These are phyloP conservation scores for Trichophyton mentagrophytes DNA, from an alignment of 2,329 filamentous ascomycete species.

Conservation along the genomic window DNA sequence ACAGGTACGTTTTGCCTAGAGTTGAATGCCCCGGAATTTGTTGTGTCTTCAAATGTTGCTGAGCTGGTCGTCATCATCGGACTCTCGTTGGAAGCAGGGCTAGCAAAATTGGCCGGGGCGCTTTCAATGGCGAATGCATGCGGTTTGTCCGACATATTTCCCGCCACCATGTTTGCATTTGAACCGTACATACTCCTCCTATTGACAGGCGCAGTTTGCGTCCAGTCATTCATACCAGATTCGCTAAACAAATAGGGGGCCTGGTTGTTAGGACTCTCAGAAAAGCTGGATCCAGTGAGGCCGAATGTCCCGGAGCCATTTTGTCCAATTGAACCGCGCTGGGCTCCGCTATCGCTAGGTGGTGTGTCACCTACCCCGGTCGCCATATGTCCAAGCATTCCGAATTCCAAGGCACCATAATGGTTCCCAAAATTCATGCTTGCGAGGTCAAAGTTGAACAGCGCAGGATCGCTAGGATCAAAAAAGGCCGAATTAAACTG, in stretches of 20 bases:
- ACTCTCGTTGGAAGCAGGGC: slow-evolving; percentile 46
- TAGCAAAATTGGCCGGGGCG: slow-evolving; percentile 42
- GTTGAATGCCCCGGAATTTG: slow-evolving; percentile 17
- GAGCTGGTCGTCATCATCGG: slow-evolving; percentile 32
- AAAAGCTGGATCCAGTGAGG: slow-evolving; percentile 29
- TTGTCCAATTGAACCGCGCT: slow-evolving; percentile 34
- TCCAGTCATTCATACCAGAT: slow-evolving; percentile 35
- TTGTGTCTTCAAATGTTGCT: slow-evolving; percentile 27
- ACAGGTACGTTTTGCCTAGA: slow-evolving; percentile 13
- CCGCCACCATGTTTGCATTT: slow-evolving; percentile 24
- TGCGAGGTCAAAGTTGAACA: slow-evolving; percentile 93
- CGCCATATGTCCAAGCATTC: slow-evolving; percentile 92
- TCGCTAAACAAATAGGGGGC: slow-evolving; percentile 36
- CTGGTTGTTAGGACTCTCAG: slow-evolving; percentile 33
- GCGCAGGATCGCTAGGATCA: slow-evolving; percentile 77
- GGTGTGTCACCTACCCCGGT: slow-evolving; percentile 74
- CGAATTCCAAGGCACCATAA: slow-evolving; percentile 89
- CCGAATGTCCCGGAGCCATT: slow-evolving; percentile 31
- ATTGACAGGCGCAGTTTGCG: slow-evolving; percentile 19
- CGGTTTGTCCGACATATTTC: slow-evolving; percentile 35
- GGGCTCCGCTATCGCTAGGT: slow-evolving; percentile 48
- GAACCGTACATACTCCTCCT: slow-evolving; percentile 22
- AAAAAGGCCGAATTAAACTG: slow-evolving; percentile 50
- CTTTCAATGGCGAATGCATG: slow-evolving; percentile 52
- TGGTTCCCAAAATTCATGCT: slow-evolving; percentile 92